phyloP scores from a whole-genome alignment of 257 asterid species.

The Coffea canephora region DNA sequence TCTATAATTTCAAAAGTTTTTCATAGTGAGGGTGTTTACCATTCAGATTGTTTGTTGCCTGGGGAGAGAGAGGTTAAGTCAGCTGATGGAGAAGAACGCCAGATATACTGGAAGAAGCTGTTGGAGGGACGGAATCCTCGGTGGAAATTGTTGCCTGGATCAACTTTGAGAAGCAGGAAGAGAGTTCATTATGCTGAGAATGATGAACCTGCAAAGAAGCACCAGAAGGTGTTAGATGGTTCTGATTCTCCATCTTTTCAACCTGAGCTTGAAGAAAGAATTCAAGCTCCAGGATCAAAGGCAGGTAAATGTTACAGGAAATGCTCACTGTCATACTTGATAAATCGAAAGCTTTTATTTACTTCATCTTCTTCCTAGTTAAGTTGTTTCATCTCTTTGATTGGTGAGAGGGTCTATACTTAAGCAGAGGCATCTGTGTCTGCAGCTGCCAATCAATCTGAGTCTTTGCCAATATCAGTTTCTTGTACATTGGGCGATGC shows the following conservation, averaged over 20 bases:
- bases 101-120: conserved; percentile 68
- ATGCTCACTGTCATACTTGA: not conserved
- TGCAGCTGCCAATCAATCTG: conserved; percentile 21
- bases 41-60: conserved; percentile 35
- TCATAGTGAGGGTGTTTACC: conserved; percentile 49
- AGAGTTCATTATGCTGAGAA: conserved; percentile 53
- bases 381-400: too few relatives aligned
- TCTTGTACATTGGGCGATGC: conserved; percentile 6
- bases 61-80: conserved; percentile 62
- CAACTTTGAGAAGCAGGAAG: conserved; percentile 64
- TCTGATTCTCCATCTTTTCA: conserved; percentile 26
- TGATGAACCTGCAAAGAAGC: conserved; percentile 54
- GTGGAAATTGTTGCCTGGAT: conserved; percentile 56
- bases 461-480: conserved; percentile 18
- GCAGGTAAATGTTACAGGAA: conserved; percentile 25
- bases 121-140: conserved; percentile 55
- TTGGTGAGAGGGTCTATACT: not conserved
- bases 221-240: conserved; percentile 46
- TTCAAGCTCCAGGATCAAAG: conserved; percentile 21
- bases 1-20: conserved; percentile 59
- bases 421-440: conserved; percentile 9
- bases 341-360: not conserved
- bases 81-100: conserved; percentile 54
- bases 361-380: too few relatives aligned
- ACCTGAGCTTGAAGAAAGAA: conserved; percentile 19